Evolutionary conservation across 805 yeast species (phyloP), one percentile per base, ranked within the genome.

Genomic region (Saccharomycopsis fermentans): DNA sequence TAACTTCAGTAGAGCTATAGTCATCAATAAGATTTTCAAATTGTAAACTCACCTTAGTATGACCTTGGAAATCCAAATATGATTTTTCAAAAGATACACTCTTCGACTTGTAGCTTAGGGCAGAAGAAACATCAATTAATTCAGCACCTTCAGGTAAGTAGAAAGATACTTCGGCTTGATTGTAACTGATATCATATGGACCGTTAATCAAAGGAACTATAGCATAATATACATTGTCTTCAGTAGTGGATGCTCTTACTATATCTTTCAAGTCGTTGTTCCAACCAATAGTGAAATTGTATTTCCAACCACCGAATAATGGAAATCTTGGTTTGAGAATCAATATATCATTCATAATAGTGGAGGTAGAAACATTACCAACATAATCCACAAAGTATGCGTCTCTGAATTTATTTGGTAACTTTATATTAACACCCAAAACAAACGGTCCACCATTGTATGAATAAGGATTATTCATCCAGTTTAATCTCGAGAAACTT

Each of bases 201-300:
- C 94, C 89, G 67, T 82, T 82, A 39, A 94, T 65, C 24, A 90
- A 66, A 16, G 97, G 96, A 34, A 91, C 80, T 56, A 75, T 78
- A 35, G 87, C 72, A 12, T 86, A 68, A 68, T 81, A 88, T 14
- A 74, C 70, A 59, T 80, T 83, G 17, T 72, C 72, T 11, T 74
- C 73, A 21, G 64, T 66, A 29, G 64, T 60, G 17, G 75, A 64
- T 47, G 69, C 66, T 64, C 73, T 82, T 56, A 87, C 74, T 64
- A 78, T 84, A 52, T 80, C 72, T 16, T 73, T 66, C 48, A 91
- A 71, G 21, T 76, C 73, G 63, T 82, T 80, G 55, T 84, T 81
- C 96, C 96, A 94, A n/a, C 98, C 98, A 65, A 92, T 71, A 24
- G 98, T 94, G 77, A 89, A 94, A 73, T 92, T 90, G 73, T 90